Conservation (phyloP, 208 protist species). For the Leishmania mexicana region DNA sequence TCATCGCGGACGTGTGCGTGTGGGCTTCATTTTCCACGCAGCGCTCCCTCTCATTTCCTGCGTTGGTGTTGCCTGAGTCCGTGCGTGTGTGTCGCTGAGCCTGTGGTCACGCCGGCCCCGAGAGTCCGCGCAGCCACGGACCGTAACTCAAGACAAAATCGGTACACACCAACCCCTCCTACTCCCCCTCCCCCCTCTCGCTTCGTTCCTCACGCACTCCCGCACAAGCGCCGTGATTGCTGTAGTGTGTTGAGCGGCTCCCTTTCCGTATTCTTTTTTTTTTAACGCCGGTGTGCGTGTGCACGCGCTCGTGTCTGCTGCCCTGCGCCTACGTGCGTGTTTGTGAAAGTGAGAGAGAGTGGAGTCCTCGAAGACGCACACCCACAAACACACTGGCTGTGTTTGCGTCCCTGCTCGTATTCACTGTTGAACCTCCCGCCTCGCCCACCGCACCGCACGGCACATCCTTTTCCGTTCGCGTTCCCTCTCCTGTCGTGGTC, state of each 20-base stretch:
- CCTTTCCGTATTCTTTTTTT: neutral
- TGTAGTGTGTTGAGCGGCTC: neutral
- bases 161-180: neutral
- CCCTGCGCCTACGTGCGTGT: too few relatives aligned
- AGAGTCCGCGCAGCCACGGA: too few relatives aligned
- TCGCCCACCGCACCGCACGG: neutral
- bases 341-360: too few relatives aligned
- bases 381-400: too few relatives aligned
- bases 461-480: neutral
- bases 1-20: neutral
- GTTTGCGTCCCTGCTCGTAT: too few relatives aligned
- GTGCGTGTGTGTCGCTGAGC: too few relatives aligned
- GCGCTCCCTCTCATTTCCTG: too few relatives aligned
- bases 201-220: neutral
- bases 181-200: neutral
- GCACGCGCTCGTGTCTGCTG: neutral
- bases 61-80: too few relatives aligned
- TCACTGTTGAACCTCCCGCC: neutral
- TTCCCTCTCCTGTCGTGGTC: neutral
- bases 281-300: neutral
- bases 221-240: neutral
- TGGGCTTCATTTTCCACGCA: neutral
- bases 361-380: too few relatives aligned
- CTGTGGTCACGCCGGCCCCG: too few relatives aligned
- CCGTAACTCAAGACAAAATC: too few relatives aligned